Conservation (phyloP, 805 yeast species). For the Wickerhamomyces alni region DNA sequence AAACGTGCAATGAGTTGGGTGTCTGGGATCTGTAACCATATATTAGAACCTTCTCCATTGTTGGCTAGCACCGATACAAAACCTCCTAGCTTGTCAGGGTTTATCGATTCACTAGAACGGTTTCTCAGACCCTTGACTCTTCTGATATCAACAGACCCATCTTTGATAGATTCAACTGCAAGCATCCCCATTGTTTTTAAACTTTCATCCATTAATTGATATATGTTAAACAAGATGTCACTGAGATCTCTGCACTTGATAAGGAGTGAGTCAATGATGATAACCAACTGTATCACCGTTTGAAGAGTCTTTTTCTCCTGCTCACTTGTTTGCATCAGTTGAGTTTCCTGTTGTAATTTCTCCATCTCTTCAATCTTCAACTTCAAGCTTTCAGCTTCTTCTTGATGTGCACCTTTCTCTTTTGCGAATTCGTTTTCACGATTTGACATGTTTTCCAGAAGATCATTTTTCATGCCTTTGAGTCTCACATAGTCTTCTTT, state of each 20-base stretch:
- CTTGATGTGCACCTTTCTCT: conserved; percentile 45
- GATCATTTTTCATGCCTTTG: conserved; percentile 48
- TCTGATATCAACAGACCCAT: conserved; percentile 40
- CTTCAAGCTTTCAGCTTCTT: conserved; percentile 43
- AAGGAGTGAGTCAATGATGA: conserved; percentile 23
- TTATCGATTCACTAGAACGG: conserved; percentile 26
- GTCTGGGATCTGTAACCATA: conserved; percentile 42
- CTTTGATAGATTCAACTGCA: conserved; percentile 36
- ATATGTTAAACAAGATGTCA: conserved; percentile 26
- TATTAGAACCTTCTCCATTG: conserved; percentile 32
- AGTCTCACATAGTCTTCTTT: conserved; percentile 22
- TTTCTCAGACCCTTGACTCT: conserved; percentile 76
- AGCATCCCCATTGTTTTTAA: conserved; percentile 57
- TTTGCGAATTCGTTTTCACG: conserved; percentile 52
- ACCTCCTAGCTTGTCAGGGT: conserved; percentile 34
- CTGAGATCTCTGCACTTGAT: conserved; percentile 38
- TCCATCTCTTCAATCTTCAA: conserved; percentile 44
- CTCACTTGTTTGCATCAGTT: conserved; percentile 27
- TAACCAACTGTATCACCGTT: conserved; percentile 25
- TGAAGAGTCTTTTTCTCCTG: conserved; percentile 16
- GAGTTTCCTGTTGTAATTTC: conserved; percentile 36
- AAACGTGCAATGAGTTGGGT: conserved; percentile 6
- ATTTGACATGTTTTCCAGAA: conserved; percentile 61
- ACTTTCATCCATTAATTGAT: conserved; percentile 15
- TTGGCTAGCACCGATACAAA: conserved; percentile 30